These are phyloP conservation scores for Ganoderma lingzhi DNA, from an alignment of 1,284 basidiomycete species.

Conservation along the genomic window DNA sequence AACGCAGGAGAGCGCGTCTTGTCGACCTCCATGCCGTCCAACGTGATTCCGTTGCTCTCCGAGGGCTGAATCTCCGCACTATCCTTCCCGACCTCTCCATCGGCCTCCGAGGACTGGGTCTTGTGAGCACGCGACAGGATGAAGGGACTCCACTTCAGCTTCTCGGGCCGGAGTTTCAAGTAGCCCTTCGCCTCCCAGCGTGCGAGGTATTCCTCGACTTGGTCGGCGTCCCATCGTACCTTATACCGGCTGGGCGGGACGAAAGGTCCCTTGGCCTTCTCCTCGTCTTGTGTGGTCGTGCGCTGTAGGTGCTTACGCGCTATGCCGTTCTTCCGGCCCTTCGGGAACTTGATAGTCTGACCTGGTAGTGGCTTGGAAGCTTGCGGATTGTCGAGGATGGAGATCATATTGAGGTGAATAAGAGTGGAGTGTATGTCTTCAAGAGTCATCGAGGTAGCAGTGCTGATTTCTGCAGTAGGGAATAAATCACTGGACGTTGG, in stretches of 20 bases:
- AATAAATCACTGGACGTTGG: constrained; percentile 14
- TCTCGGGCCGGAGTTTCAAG: constrained; percentile 82
- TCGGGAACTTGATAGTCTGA: constrained; percentile 76
- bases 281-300: constrained; percentile 60
- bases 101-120: constrained; percentile 46
- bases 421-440: constrained; percentile 90
- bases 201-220: constrained; percentile 71
- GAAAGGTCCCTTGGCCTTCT: constrained; percentile 59
- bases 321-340: constrained; percentile 72
- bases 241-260: constrained; percentile 79
- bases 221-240: constrained; percentile 78
- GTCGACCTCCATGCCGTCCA: constrained; percentile 8
- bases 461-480: constrained; percentile 76
- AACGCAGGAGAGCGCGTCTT: constrained; percentile 34
- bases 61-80: constrained; percentile 25
- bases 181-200: constrained; percentile 87
- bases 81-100: constrained; percentile 33
- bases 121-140: constrained; percentile 69
- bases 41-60: constrained; percentile 7
- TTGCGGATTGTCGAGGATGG: constrained; percentile 57
- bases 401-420: constrained; percentile 83
- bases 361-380: constrained; percentile 70
- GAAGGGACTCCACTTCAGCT: constrained; percentile 96
- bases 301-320: constrained; percentile 70
- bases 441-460: constrained; percentile 89